Percentiles rank a stretch among this genome's conserved stretches.
Conservation (phyloP, 139 green algal genomes). For the Axilococcus clingmanii region DNA sequence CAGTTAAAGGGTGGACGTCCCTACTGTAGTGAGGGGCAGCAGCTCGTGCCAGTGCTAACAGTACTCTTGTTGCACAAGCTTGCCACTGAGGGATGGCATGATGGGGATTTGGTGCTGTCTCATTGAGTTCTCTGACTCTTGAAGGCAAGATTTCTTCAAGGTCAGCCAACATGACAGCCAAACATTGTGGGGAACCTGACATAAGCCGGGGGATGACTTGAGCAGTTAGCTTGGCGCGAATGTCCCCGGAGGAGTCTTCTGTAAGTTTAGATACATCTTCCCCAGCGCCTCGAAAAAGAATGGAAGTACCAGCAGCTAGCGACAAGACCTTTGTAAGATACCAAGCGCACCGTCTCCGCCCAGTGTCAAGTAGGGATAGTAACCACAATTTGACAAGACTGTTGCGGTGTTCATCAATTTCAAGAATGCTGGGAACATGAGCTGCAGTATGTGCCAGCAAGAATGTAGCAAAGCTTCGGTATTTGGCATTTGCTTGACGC, state of each 20-base stretch:
- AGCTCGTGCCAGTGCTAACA: too few relatives aligned
- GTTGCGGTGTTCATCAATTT: background rate
- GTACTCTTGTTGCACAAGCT: too few relatives aligned
- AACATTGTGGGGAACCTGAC: background rate
- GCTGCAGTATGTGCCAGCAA: constrained; percentile 2
- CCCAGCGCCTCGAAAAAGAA: background rate
- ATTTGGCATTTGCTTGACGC: constrained; percentile 6
- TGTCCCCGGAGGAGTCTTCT: too few relatives aligned
- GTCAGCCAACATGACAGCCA: background rate
- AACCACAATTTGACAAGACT: constrained; percentile 6
- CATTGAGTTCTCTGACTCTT: background rate
- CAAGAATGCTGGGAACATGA: constrained; percentile 1
- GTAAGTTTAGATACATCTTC: too few relatives aligned
- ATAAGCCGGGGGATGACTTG: too few relatives aligned
- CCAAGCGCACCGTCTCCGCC: constrained; percentile 2
- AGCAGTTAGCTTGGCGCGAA: too few relatives aligned
- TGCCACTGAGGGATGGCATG: background rate
- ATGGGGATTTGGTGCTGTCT: background rate
- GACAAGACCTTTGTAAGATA: constrained; percentile 9
- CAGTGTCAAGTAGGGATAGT: constrained; percentile 5
- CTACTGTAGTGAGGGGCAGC: too few relatives aligned
- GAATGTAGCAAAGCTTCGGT: constrained; percentile 6
- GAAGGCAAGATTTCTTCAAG: background rate
- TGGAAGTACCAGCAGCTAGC: background rate
- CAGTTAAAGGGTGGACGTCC: too few relatives aligned